Evolutionary conservation across 2,329 filamentous ascomycete genomes (phyloP), one percentile per base, ranked within the genome.

Genomic region (Tolypocladium guangdongense): DNA sequence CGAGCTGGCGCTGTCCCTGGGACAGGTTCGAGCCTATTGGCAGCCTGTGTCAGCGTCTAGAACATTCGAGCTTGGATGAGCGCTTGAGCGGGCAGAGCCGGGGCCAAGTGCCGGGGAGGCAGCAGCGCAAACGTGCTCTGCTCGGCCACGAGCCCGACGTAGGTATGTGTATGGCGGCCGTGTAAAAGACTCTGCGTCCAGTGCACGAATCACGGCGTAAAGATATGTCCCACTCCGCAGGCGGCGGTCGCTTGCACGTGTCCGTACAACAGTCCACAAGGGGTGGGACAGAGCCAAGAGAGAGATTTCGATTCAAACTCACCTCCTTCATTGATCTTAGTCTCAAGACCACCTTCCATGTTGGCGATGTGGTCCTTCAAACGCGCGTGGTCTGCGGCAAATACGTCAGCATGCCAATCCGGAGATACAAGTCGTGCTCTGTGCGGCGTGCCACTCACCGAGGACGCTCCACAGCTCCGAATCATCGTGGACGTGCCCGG

Each of bases 401-500:
- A 33, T 14, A 10, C 14, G 55, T 58, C 36, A 55, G 51, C 57
- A 33, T 38, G n/a, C 20, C 11, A 33, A 2, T 3, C 7, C 22
- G 12, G 1, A 1, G 38, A 12, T 24, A 10, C 12, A 49, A 14
- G 10, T 20, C 24, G 18, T 16, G 46, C 24, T 14, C 12, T 11
- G 8, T 7, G 11, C 27, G 47, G 35, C 14, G 18, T 60, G 54
- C 60, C 61, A 78, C 86, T 71, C 78, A 92, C 88, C 88, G 57
- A 96, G 77, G 56, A 95, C 91, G 66, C 88, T 95, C 93, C 93
- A 99, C 36, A 99, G 77, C 67, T 97, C 93, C 6, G 91, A 96
- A 70, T 99, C 95, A 70, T 96, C 92, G 65, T 96, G 91, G 52
- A 95, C 89, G 67, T 96, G 88, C 32, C 87, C 89, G 27, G 95